These are phyloP conservation scores for Asclepias syriaca DNA, from an alignment of 257 asterid genomes.

Conservation along the genomic window DNA sequence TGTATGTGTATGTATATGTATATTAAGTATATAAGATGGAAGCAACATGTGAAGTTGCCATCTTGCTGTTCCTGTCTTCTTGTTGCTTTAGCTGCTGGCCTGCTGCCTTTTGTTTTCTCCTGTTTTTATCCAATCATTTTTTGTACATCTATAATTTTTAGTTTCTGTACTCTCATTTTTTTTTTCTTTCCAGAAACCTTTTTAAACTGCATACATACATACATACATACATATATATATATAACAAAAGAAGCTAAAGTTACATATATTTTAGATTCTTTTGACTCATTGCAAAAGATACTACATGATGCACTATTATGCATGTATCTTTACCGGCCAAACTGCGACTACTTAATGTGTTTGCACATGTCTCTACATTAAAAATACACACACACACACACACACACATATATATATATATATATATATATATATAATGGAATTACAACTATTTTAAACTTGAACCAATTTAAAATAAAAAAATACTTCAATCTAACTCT, in stretches of 20 bases:
- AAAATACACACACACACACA: neutral
- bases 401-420: too few species aligned
- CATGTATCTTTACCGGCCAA: slow-evolving; percentile 38
- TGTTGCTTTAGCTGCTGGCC: slow-evolving; percentile 26
- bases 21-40: slow-evolving; percentile 5
- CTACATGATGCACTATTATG: slow-evolving; percentile 18
- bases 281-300: slow-evolving; percentile 29
- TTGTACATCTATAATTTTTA: neutral
- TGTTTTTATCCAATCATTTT: neutral
- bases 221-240: neutral
- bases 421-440: neutral
- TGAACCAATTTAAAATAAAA: too few species aligned
- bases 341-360: slow-evolving; percentile 44
- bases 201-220: too few species aligned
- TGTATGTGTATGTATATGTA: too few species aligned
- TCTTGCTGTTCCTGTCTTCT: slow-evolving; percentile 20
- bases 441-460: too few species aligned
- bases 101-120: slow-evolving; percentile 15
- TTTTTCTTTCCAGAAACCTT: too few species aligned
- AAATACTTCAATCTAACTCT: too few species aligned
- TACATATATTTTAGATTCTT: slow-evolving; percentile 24
- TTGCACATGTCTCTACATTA: slow-evolving; percentile 42
- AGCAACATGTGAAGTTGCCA: slow-evolving; percentile 22
- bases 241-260: neutral
- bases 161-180: neutral